These are phyloP conservation scores for Actinomortierella ambigua DNA, from an alignment of 371 early-diverging fungal species.

Conservation along the genomic window DNA sequence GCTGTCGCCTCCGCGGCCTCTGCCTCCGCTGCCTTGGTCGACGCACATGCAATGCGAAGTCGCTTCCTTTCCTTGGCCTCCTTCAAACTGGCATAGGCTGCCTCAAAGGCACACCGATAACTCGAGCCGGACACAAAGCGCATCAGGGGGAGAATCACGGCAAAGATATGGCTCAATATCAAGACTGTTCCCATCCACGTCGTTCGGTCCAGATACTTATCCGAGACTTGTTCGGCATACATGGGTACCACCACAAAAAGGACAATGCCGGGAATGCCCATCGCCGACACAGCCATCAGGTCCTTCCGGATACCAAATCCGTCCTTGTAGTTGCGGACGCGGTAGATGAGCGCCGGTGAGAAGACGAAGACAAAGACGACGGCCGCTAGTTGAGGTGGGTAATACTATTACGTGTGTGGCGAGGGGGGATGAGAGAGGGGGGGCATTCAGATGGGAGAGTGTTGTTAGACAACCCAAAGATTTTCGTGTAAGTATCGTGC, in stretches of 20 bases:
- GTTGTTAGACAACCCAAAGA: no score
- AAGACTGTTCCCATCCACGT: slow-evolving; percentile 26
- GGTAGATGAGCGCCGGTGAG: slow-evolving; percentile 26
- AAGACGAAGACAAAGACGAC: slow-evolving; percentile 27
- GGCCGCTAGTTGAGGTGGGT: slow-evolving; percentile 8
- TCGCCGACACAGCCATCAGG: slow-evolving; percentile 18
- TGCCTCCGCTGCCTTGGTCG: no score
- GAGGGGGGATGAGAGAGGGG: background rate
- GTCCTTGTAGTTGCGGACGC: slow-evolving; percentile 26
- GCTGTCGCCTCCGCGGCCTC: no score
- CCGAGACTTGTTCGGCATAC: slow-evolving; percentile 7
- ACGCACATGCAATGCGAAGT: no score
- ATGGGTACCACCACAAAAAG: slow-evolving; percentile 19
- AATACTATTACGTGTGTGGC: slow-evolving; percentile 10
- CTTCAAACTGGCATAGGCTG: no score
- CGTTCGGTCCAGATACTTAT: slow-evolving; percentile 18
- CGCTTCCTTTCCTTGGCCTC: no score
- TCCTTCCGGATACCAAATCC: slow-evolving; percentile 45
- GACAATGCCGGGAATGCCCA: slow-evolving; percentile 13
- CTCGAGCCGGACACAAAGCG: slow-evolving; percentile 4
- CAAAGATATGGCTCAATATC: slow-evolving; percentile 15
- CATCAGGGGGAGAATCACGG: slow-evolving; percentile 21
- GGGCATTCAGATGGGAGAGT: no score
- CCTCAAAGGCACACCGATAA: no score
- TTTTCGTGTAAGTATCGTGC: no score